These are phyloP conservation scores for Phytopythium chamaehyphon DNA, from an alignment of 352 stramenopile genomes.

Conservation along the genomic window DNA sequence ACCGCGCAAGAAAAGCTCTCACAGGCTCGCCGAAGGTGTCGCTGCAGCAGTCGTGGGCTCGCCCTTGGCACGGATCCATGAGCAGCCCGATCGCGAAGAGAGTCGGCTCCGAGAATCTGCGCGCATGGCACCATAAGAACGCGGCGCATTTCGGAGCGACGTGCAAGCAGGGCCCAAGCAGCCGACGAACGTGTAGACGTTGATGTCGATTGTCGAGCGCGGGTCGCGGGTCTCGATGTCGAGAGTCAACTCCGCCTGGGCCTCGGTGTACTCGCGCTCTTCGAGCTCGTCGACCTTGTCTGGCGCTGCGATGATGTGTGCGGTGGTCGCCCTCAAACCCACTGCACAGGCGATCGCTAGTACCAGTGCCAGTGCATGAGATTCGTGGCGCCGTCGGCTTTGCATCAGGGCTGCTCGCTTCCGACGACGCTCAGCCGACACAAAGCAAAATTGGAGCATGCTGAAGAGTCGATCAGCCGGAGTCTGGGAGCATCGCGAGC, in stretches of 20 bases:
- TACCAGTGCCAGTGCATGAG: too few relatives aligned
- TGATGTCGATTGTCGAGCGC: constrained; percentile 49
- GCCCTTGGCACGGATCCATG: constrained; percentile 71
- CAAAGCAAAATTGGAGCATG: neutral
- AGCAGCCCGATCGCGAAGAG: constrained; percentile 80
- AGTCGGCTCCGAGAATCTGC: constrained; percentile 43
- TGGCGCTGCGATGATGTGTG: constrained; percentile 57
- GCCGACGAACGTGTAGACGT: constrained; percentile 52
- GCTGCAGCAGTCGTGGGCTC: constrained; percentile 56
- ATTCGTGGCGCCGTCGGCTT: too few relatives aligned
- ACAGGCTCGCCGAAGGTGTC: constrained; percentile 80
- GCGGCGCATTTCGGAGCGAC: neutral
- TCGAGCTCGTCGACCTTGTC: constrained; percentile 73
- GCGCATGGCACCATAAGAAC: neutral
- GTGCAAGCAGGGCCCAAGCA: neutral
- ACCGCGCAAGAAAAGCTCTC: neutral
- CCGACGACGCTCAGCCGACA: too few relatives aligned
- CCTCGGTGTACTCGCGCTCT: constrained; percentile 38
- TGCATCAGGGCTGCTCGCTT: too few relatives aligned
- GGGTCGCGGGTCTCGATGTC: constrained; percentile 35
- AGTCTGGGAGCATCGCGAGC: constrained; percentile 14
- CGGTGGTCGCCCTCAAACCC: neutral
- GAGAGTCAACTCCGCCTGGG: constrained; percentile 32
- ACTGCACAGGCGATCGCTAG: too few relatives aligned
- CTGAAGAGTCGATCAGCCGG: constrained; percentile 2